Evolutionary conservation across 176 grass and related monocot species (phyloP).

Genomic region (Triticum dicoccoides): DNA sequence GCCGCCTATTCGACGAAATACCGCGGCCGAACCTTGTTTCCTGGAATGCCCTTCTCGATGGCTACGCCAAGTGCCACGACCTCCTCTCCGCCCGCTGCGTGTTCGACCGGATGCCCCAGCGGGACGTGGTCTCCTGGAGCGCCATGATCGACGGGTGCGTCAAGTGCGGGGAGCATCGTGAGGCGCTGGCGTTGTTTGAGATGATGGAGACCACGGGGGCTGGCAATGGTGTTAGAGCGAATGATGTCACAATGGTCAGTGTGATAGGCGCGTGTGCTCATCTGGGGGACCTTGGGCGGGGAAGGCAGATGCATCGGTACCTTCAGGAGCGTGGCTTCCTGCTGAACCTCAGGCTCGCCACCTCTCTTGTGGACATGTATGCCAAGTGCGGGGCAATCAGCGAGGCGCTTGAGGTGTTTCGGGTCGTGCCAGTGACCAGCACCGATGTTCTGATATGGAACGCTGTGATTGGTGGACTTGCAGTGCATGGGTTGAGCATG

Average conservation of each 20-base stretch:
- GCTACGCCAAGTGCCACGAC: constrained; percentile 68
- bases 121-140: constrained; percentile 69
- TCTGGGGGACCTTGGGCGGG: constrained; percentile 48
- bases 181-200: constrained; percentile 44
- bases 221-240: constrained; percentile 23
- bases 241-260: constrained; percentile 60
- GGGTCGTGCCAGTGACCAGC: constrained; percentile 19
- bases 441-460: constrained; percentile 77
- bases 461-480: constrained; percentile 53
- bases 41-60: constrained; percentile 63
- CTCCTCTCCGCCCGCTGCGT: constrained; percentile 31
- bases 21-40: constrained; percentile 45
- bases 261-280: constrained; percentile 57
- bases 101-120: constrained; percentile 47
- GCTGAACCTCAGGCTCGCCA: constrained; percentile 37
- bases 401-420: constrained; percentile 54
- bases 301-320: constrained; percentile 45
- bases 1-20: constrained; percentile 70
- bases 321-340: constrained; percentile 33
- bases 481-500: constrained; percentile 46
- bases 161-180: constrained; percentile 50
- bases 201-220: constrained; percentile 34
- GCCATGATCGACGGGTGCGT: constrained; percentile 65
- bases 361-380: constrained; percentile 66
- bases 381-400: constrained; percentile 53